These are phyloP conservation scores for Lipomyces sp. DNA, from an alignment of 805 yeast species.

Conservation along the genomic window DNA sequence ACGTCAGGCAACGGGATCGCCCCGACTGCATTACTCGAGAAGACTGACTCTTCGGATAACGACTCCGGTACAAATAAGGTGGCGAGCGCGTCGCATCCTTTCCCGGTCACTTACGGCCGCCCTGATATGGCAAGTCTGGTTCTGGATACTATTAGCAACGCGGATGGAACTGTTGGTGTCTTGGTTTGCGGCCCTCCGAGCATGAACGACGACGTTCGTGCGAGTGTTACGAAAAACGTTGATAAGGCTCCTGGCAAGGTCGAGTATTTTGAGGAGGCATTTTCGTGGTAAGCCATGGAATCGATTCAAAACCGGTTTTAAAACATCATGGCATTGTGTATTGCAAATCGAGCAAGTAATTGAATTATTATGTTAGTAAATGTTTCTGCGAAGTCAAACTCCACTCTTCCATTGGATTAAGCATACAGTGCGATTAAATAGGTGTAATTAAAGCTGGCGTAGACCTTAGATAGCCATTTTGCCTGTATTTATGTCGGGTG, in stretches of 20 bases:
- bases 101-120: neutral
- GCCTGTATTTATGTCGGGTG: too few species aligned
- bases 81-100: neutral
- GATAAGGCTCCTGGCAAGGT: conserved; percentile 48
- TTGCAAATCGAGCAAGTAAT: too few species aligned
- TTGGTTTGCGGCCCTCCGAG: conserved; percentile 60
- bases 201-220: conserved; percentile 57
- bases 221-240: conserved; percentile 45
- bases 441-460: too few species aligned
- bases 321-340: too few species aligned
- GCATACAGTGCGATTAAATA: too few species aligned
- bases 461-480: too few species aligned
- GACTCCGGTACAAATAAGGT: conserved; percentile 38
- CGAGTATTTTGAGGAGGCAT: conserved; percentile 74
- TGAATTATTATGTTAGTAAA: too few species aligned
- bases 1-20: conserved; percentile 39
- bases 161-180: conserved; percentile 43
- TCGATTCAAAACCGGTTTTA: too few species aligned
- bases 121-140: neutral
- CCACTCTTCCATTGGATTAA: too few species aligned
- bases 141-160: neutral
- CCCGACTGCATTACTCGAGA: too few species aligned
- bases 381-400: too few species aligned
- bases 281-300: conserved; percentile 55
- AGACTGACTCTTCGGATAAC: neutral